Percentiles rank a stretch among this genome's conserved stretches.
phyloP scores from a whole-genome alignment of 305 asterid species.

The Fraxinus nigra region DNA sequence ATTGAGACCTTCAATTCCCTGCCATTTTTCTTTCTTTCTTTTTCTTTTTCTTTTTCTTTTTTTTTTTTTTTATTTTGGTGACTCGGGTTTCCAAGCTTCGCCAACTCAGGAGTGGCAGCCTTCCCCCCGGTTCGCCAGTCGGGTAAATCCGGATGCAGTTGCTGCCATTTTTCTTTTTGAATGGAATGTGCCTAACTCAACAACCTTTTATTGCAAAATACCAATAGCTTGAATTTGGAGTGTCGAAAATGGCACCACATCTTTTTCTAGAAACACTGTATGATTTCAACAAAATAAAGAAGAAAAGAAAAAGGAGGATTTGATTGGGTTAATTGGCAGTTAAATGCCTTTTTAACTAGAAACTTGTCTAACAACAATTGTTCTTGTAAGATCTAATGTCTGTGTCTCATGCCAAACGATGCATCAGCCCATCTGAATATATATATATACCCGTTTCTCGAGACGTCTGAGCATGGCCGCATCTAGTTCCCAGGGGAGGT shows the following conservation, averaged over 20 bases:
- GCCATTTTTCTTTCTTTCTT: background rate
- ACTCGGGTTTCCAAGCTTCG: background rate
- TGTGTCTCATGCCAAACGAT: background rate
- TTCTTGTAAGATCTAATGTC: background rate
- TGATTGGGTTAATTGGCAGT: background rate
- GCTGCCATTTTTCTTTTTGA: background rate
- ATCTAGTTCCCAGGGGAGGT: slow-evolving; percentile 98
- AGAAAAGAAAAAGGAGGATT: background rate
- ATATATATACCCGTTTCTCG: slow-evolving; percentile 69
- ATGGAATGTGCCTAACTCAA: background rate
- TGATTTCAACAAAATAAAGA: background rate
- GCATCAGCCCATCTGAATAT: slow-evolving; percentile 12
- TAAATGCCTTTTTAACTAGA: background rate
- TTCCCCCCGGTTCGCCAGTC: background rate
- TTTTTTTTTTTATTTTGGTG: no score
- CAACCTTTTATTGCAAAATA: background rate
- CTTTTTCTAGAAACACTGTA: background rate
- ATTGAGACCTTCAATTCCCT: background rate
- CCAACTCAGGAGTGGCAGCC: background rate
- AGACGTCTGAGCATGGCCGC: slow-evolving; percentile 99
- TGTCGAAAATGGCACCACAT: background rate
- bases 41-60: no score
- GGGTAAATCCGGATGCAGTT: background rate
- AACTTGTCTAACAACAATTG: background rate
- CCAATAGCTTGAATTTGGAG: background rate